Evolutionary conservation across 306 rosid genomes (phyloP).

Genomic region (Cucurbita pepo): DNA sequence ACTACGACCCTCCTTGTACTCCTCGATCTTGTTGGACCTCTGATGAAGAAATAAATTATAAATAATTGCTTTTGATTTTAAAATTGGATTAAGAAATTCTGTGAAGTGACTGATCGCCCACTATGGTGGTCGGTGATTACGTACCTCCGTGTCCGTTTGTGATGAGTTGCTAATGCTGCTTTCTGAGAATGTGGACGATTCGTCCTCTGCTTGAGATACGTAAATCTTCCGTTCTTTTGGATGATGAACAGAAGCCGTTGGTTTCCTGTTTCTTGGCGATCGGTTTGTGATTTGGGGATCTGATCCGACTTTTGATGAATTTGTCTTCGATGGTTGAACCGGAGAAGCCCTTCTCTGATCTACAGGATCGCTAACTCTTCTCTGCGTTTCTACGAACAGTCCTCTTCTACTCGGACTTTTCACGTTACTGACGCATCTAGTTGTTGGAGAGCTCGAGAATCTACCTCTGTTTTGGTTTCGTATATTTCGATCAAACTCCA

Average conservation of each 20-base stretch:
- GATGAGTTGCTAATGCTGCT: slow-evolving; percentile 51
- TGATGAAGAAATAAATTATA: not conserved
- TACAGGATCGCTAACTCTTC: slow-evolving; percentile 19
- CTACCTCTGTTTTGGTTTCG: slow-evolving; percentile 24
- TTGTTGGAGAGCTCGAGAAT: slow-evolving; percentile 20
- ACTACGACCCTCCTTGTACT: slow-evolving; percentile 49
- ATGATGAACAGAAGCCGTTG: slow-evolving; percentile 9
- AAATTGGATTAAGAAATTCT: not conserved
- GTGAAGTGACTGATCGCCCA: not conserved
- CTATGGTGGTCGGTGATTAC: not conserved
- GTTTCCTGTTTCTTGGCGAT: slow-evolving; percentile 42
- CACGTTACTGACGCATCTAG: slow-evolving; percentile 18
- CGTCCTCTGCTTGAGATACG: slow-evolving; percentile 38
- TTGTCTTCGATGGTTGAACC: slow-evolving; percentile 45
- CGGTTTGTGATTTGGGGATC: slow-evolving; percentile 27
- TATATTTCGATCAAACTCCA: slow-evolving; percentile 20
- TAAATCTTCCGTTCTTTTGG: slow-evolving; percentile 16
- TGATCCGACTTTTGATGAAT: slow-evolving; percentile 20
- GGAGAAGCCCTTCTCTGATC: slow-evolving; percentile 59
- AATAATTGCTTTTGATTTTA: not conserved
- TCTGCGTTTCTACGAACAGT: slow-evolving; percentile 24
- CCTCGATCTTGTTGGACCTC: slow-evolving; percentile 47
- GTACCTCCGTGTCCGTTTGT: slow-evolving; percentile 63
- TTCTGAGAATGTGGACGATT: slow-evolving; percentile 60
- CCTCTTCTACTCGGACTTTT: slow-evolving; percentile 45